Conservation (phyloP, 768 basidiomycete genomes). For the Lactifluus hygrophoroides region DNA sequence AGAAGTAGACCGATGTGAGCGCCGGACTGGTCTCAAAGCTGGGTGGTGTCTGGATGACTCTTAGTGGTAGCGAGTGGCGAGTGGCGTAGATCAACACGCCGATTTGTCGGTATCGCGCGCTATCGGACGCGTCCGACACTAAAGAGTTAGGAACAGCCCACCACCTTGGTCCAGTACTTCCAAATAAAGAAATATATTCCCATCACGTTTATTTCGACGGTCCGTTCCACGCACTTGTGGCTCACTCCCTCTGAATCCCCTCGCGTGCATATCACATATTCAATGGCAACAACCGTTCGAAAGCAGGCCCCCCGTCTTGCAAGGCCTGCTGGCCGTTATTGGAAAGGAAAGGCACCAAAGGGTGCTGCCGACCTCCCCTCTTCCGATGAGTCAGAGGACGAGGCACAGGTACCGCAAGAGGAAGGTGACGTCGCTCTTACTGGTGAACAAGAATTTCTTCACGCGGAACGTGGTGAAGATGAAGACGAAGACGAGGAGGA, state of each 20-base stretch:
- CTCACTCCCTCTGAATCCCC: no score
- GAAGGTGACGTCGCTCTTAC: slow-evolving; percentile 52
- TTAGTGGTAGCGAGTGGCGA: neutral
- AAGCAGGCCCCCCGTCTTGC: slow-evolving; percentile 73
- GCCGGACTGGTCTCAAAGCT: neutral
- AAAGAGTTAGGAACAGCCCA: no score
- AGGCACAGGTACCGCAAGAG: slow-evolving; percentile 31
- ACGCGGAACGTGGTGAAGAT: slow-evolving; percentile 38
- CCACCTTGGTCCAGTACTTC: neutral
- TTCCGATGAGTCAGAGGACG: slow-evolving; percentile 47
- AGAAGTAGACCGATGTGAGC: neutral
- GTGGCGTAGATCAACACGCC: neutral
- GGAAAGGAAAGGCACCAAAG: slow-evolving; percentile 86
- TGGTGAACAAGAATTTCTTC: slow-evolving; percentile 44
- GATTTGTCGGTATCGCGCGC: neutral
- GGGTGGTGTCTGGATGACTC: neutral
- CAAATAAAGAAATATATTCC: neutral
- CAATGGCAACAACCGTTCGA: slow-evolving; percentile 27
- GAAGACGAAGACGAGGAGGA: slow-evolving; percentile 34
- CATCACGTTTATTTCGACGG: neutral
- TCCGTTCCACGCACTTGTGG: no score
- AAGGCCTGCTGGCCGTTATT: slow-evolving; percentile 78
- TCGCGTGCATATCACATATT: neutral
- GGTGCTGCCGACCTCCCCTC: slow-evolving; percentile 51
- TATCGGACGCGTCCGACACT: no score